These are phyloP conservation scores for Rhodomyrtus tomentosa DNA, from an alignment of 345 rosid genomes.

Conservation along the genomic window DNA sequence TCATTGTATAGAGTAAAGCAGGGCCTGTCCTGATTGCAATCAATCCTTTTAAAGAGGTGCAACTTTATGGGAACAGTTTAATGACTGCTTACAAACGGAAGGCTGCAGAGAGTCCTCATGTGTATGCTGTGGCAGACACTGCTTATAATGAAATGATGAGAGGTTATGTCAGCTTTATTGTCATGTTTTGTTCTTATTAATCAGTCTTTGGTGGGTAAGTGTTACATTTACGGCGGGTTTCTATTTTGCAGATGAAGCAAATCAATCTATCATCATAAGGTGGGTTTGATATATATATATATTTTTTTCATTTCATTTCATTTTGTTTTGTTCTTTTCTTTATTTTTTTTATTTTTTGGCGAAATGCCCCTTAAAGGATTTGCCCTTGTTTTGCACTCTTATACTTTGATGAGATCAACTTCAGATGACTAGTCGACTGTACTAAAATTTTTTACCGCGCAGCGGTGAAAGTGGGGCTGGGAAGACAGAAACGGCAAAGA, in stretches of 20 bases:
- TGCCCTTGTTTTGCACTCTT: not conserved
- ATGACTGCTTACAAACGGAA: conserved; percentile 53
- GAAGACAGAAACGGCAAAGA: conserved; percentile 95
- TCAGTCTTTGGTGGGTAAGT: not conserved
- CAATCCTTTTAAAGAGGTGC: conserved; percentile 74
- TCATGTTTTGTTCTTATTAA: not conserved
- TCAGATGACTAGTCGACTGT: not conserved
- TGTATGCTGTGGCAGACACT: conserved; percentile 65
- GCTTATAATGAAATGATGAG: conserved; percentile 92
- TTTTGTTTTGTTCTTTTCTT: not conserved
- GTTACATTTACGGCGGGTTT: not conserved
- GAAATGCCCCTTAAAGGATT: not conserved
- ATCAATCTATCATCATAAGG: conserved; percentile 96
- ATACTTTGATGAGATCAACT: not conserved
- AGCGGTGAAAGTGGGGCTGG: conserved; percentile 99
- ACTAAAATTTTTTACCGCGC: conserved; percentile 1
- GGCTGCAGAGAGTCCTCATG: conserved; percentile 59
- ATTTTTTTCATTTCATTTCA: no score
- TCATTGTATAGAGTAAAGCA: conserved; percentile 62
- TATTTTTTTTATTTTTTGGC: not conserved
- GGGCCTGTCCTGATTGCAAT: conserved; percentile 84
- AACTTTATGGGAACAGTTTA: conserved; percentile 50
- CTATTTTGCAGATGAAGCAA: conserved; percentile 56
- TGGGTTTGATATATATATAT: conserved; percentile 20
- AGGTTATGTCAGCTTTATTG: conserved; percentile 32